Evolutionary conservation across 768 basidiomycete genomes (phyloP), one percentile per base, ranked within the genome.

Genomic region (Boletellus sp.): DNA sequence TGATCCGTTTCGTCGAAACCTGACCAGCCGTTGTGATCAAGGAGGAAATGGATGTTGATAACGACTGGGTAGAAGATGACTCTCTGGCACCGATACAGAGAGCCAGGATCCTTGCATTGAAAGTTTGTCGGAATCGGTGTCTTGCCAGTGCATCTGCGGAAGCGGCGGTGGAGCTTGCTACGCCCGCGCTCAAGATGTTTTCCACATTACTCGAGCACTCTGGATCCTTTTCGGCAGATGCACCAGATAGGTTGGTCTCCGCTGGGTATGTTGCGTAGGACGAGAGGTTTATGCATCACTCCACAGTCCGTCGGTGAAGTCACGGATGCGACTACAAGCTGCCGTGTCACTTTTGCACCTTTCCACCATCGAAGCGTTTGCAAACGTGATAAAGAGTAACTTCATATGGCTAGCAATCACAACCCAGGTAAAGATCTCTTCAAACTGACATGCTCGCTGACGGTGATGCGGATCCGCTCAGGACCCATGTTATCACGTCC

Each of bases 401-500:
- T 94, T 96, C 59, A 67, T 87, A 34, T 72, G 74, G 54, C 62
- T 97, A 24, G 85, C 86, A 0, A 74, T 91, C 36, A 79, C 80
- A 1, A 78, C 87, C 16, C 93, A 96, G 74, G 93, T 92, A 49
- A 50, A 75, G 62, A 20, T n/a, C n/a, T 26, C 34, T 33, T 50
- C 15, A 9, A 26, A 39, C 42, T 6, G 16, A 22, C 9, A 17
- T 22, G 2, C 33, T 54, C 10, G 35, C 28, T 32, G 42, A 48
- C 12, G 37, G 42, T 43, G 42, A 43, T 22, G 55, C 22, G 17
- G 15, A 45, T 34, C 16, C 17, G 16, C 31, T 20, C 61, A 96
- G 90, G 95, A 99, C 59, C 74, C 90, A 1, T 90, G 85, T 60
- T 96, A 84, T 65, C 82, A 91, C 55, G 90, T 98, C 39, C 88